Base-by-base conservation (phyloP, 208 protist genomes). In the Crithidia sp. region DNA sequence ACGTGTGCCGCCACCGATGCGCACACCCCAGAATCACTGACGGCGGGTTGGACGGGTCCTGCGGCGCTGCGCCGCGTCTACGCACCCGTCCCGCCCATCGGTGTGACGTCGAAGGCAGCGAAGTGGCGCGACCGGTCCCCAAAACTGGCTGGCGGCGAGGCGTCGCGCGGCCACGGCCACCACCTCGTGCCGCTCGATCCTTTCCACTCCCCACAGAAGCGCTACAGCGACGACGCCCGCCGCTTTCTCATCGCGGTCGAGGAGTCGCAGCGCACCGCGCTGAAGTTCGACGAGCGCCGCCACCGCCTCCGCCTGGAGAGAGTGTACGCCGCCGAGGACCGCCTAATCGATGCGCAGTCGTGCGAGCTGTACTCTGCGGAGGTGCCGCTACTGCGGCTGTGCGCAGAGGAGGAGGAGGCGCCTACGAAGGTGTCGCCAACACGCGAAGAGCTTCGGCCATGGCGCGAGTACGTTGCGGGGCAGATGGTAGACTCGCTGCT, bases 241-340 rank as follows among this genome's bases (percentile, higher is more conserved):
- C 62, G 63, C 17, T 86, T 80, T 39, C 2, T 71, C 41, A 14
- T 59, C 14, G 72, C 71, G 4, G 0, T 77, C 8, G 81, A 86
- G 70, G 76, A 82, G 19, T 82, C 77, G 2, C 76, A 86, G 55
- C 67, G 81, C 2, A 68, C 58, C 7, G 76, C 73, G 4, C 59
- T 83, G 6, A 68, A 86, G 49, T 74, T 74, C 37, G 81, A 77
- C 8, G 81, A 82, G 56, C 53, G 39, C 5, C 67, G 72, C 5
- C 43, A 60, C 13, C 39, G 77, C 19, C 7, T 28, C 19, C 56
- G 55, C 10, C 2, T 67, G 10, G 5, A 13, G 19, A 61, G 44
- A 7, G 9, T 36, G 14, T 0, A 4, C 37, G 5, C 28, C 5
- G 12, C 50, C 2, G 41, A 43, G 36, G 36, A 55, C 7, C 45